Conservation (phyloP, 768 basidiomycete species). For the Baorangia bicolor region DNA sequence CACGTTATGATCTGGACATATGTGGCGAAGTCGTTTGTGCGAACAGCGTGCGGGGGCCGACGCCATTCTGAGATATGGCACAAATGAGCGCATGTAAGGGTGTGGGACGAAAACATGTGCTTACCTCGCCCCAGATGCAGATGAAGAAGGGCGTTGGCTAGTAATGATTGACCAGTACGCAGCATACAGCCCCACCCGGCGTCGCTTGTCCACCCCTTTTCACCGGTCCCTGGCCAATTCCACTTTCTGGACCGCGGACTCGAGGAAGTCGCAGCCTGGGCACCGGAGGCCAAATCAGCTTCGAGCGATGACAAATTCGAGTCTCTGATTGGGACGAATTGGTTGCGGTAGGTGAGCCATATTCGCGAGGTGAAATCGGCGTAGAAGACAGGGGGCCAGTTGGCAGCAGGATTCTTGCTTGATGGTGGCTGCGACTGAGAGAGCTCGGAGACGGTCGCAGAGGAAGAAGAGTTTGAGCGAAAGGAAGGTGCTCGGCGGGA, state of each 20-base stretch:
- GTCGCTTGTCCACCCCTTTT: slow-evolving; percentile 83
- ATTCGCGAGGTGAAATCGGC: slow-evolving; percentile 84
- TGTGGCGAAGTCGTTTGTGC: slow-evolving; percentile 68
- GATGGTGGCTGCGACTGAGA: slow-evolving; percentile 39
- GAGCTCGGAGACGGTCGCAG: slow-evolving; percentile 34
- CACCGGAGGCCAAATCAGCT: slow-evolving; percentile 29
- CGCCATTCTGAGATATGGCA: slow-evolving; percentile 68
- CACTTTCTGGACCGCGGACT: slow-evolving; percentile 54
- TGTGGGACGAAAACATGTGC: slow-evolving; percentile 13
- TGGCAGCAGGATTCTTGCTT: slow-evolving; percentile 31
- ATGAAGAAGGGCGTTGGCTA: slow-evolving; percentile 78
- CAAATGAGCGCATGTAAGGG: slow-evolving; percentile 8
- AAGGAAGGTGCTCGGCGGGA: slow-evolving; percentile 44
- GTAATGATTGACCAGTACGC: slow-evolving; percentile 78
- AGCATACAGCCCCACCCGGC: slow-evolving; percentile 94
- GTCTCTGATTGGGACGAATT: slow-evolving; percentile 81
- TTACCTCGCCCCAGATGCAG: slow-evolving; percentile 74
- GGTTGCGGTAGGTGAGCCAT: slow-evolving; percentile 91
- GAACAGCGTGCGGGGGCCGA: slow-evolving; percentile 59
- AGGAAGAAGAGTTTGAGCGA: slow-evolving; percentile 44
- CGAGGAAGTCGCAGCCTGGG: slow-evolving; percentile 35
- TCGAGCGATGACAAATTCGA: slow-evolving; percentile 46
- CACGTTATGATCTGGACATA: slow-evolving; percentile 92
- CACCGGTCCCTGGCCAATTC: slow-evolving; percentile 61
- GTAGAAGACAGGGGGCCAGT: slow-evolving; percentile 85